These are phyloP conservation scores for Thelonectria blattea DNA, from an alignment of 2,329 filamentous ascomycete genomes.

Conservation along the genomic window DNA sequence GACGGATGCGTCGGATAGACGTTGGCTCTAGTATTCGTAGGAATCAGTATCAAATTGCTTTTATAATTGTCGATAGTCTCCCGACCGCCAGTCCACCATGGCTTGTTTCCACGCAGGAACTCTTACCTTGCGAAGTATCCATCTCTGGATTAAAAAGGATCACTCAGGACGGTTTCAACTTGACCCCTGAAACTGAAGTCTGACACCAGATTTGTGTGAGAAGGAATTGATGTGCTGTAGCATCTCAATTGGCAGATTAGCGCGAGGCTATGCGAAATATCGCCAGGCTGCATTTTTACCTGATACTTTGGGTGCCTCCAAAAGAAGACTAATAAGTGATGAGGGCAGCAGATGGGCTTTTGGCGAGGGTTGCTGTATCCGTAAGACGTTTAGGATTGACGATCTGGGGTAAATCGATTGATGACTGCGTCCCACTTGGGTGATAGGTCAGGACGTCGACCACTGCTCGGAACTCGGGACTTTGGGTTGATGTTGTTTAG, in stretches of 20 bases:
- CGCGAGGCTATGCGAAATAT: not conserved
- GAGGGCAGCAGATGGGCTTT: not conserved
- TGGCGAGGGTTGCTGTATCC: too few species aligned
- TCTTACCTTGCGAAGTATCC: too few species aligned
- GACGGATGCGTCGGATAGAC: too few species aligned
- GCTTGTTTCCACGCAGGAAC: too few species aligned
- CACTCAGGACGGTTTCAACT: not conserved
- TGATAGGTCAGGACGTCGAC: not conserved
- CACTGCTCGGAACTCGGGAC: not conserved
- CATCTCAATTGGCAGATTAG: not conserved
- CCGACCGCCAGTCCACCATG: too few species aligned
- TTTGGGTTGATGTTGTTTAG: not conserved
- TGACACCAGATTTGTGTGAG: not conserved
- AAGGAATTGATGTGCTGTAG: not conserved
- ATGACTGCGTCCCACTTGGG: not conserved
- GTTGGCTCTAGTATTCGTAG: too few species aligned
- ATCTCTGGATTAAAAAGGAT: not conserved
- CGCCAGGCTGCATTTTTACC: not conserved
- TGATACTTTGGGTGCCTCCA: not conserved
- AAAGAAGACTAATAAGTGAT: too few species aligned
- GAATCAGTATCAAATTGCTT: too few species aligned
- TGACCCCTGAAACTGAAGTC: not conserved
- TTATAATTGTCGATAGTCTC: too few species aligned
- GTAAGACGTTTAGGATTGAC: not conserved
- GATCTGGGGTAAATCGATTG: not conserved